These are phyloP conservation scores for Epithele typhae DNA, from an alignment of 768 basidiomycete genomes.

Conservation along the genomic window DNA sequence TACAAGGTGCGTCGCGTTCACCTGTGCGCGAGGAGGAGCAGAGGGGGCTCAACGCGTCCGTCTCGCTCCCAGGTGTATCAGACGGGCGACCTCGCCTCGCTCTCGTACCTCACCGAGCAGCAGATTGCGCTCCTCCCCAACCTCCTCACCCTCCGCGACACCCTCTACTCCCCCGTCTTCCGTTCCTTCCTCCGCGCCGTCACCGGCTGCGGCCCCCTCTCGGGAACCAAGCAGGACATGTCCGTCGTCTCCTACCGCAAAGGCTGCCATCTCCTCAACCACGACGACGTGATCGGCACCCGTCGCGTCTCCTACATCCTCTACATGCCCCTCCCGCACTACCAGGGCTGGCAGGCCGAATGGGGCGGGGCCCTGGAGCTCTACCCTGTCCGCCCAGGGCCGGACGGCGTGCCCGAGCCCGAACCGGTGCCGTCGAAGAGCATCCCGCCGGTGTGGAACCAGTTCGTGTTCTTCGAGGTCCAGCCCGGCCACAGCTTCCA, in stretches of 20 bases:
- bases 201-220: slow-evolving; percentile 90
- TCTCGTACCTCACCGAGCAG: slow-evolving; percentile 75
- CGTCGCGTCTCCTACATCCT: slow-evolving; percentile 95
- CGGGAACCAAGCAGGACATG: slow-evolving; percentile 92
- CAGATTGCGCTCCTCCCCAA: slow-evolving; percentile 78
- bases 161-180: slow-evolving; percentile 84
- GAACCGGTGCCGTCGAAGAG: slow-evolving; percentile 56
- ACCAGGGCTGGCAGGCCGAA: slow-evolving; percentile 75
- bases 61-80: slow-evolving; percentile 71
- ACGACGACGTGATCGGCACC: slow-evolving; percentile 97
- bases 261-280: slow-evolving; percentile 92
- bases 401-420: slow-evolving; percentile 67
- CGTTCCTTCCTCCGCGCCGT: slow-evolving; percentile 78
- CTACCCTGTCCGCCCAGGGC: slow-evolving; percentile 65
- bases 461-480: slow-evolving; percentile 86
- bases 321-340: slow-evolving; percentile 82
- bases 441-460: slow-evolving; percentile 83
- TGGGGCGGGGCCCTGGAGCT: slow-evolving; percentile 96
- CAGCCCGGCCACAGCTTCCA: slow-evolving; percentile 96
- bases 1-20: slow-evolving; percentile 87
- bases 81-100: slow-evolving; percentile 93
- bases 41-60: too few species aligned
- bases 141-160: slow-evolving; percentile 80
- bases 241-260: slow-evolving; percentile 88
- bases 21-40: too few species aligned